phyloP scores from a whole-genome alignment of 768 basidiomycete genomes.

The Tricholoma terreum region DNA sequence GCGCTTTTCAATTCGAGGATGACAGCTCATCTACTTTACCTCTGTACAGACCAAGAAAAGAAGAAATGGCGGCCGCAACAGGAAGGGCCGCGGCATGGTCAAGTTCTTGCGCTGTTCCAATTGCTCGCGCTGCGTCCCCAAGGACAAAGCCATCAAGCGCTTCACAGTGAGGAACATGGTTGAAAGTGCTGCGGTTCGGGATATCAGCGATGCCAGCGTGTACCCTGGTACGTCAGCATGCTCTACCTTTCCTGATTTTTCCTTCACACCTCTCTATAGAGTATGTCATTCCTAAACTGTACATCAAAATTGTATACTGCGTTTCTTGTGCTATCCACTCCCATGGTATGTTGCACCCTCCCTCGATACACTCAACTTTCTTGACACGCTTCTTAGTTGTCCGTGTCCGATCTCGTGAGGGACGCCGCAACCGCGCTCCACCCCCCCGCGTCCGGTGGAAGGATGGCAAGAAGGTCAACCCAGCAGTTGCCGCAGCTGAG shows the following conservation, averaged over 20 bases:
- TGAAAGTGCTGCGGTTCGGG: constrained; percentile 95
- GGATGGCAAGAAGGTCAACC: constrained; percentile 94
- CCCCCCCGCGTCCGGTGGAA: constrained; percentile 96
- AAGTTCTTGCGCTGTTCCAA: constrained; percentile 96
- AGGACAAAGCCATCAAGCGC: constrained; percentile 99
- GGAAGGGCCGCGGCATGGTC: constrained; percentile 97
- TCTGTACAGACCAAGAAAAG: constrained; percentile 88
- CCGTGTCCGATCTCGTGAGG: constrained; percentile 94
- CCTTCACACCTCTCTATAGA: constrained; percentile 45
- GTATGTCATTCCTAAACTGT: constrained; percentile 94
- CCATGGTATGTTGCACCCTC: constrained; percentile 63
- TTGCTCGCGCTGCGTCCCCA: constrained; percentile 96
- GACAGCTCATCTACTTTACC: constrained; percentile 21
- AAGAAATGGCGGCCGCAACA: constrained; percentile 99
- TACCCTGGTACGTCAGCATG: constrained; percentile 69
- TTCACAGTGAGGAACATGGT: constrained; percentile 99
- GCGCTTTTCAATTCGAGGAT: constrained; percentile 31
- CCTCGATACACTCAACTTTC: constrained; percentile 1
- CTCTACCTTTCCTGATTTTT: neutral
- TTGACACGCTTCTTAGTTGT: constrained; percentile 58
- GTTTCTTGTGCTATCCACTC: constrained; percentile 99
- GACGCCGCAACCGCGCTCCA: constrained; percentile 95
- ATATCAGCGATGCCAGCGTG: constrained; percentile 94
- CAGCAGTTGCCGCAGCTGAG: constrained; percentile 90
- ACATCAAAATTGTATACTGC: constrained; percentile 99